A percentile compares a stretch with the other conserved stretches of the same genome.
phyloP scores from a whole-genome alignment of 768 basidiomycete species.

The Glaciozyma martinii region DNA sequence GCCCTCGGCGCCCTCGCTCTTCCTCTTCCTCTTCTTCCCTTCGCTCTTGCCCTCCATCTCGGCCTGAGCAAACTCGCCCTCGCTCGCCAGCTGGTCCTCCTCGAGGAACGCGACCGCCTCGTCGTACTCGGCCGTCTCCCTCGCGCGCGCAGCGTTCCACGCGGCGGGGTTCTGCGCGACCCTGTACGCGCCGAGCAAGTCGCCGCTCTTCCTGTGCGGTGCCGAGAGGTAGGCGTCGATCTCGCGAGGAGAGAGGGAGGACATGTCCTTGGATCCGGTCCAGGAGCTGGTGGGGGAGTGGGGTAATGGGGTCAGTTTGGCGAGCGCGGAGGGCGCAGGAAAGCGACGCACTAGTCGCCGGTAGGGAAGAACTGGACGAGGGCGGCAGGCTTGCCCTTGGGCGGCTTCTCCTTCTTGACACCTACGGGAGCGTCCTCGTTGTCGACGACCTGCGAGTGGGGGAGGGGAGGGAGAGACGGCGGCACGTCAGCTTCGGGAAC shows the following conservation, averaged over 20 bases:
- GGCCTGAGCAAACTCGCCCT: conserved; percentile 19
- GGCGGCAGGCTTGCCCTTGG: conserved; percentile 60
- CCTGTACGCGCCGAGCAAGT: conserved; percentile 58
- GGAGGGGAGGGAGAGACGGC: not conserved
- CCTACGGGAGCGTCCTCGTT: conserved; percentile 53
- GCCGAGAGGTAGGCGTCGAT: conserved; percentile 79
- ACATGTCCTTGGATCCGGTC: conserved; percentile 73
- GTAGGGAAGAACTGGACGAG: conserved; percentile 82
- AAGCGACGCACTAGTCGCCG: conserved; percentile 73
- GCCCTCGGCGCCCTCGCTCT: conserved; percentile 18
- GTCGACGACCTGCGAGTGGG: conserved; percentile 60
- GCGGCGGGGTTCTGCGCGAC: conserved; percentile 64
- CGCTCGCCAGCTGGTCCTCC: conserved; percentile 46
- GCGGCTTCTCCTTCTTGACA: conserved; percentile 64
- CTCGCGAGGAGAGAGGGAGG: conserved; percentile 63
- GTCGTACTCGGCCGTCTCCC: conserved; percentile 48
- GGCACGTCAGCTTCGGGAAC: not conserved
- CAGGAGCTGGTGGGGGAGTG: conserved; percentile 56
- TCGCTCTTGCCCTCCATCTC: conserved; percentile 1
- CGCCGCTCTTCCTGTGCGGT: conserved; percentile 54
- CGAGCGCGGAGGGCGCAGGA: conserved; percentile 11
- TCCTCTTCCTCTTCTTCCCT: conserved; percentile 36
- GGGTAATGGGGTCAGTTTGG: not conserved
- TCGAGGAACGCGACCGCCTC: conserved; percentile 49
- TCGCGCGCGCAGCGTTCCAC: conserved; percentile 46